phyloP scores from a whole-genome alignment of 1,284 basidiomycete genomes.

The Ceratobasidium theobromae region DNA sequence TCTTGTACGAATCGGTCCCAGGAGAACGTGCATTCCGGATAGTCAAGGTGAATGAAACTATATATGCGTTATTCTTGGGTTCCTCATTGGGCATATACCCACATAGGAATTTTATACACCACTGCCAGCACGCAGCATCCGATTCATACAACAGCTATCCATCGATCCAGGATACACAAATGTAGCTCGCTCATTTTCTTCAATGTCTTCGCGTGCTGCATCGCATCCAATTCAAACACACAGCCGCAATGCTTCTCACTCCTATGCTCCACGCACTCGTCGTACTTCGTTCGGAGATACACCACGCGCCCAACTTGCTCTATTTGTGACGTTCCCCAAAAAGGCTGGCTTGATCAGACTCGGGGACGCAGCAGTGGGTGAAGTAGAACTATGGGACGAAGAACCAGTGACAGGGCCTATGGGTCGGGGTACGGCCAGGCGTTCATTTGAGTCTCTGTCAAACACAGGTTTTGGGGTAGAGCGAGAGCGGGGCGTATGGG shows the following conservation, averaged over 20 bases:
- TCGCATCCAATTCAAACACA: slow-evolving; percentile 42
- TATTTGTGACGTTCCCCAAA: slow-evolving; percentile 80
- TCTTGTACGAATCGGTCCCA: slow-evolving; percentile 75
- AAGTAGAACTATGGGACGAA: slow-evolving; percentile 66
- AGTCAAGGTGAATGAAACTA: slow-evolving; percentile 59
- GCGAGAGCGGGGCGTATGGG: slow-evolving; percentile 10
- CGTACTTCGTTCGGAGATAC: slow-evolving; percentile 40
- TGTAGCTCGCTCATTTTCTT: slow-evolving; percentile 21
- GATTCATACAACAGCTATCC: slow-evolving; percentile 65
- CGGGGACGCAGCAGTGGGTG: slow-evolving; percentile 73
- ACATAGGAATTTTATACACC: slow-evolving; percentile 84
- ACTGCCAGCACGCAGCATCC: slow-evolving; percentile 58
- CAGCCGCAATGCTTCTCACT: slow-evolving; percentile 36
- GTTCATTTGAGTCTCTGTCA: slow-evolving; percentile 9
- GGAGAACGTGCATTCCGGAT: slow-evolving; percentile 79
- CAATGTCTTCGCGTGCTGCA: slow-evolving; percentile 2
- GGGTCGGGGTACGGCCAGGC: neutral
- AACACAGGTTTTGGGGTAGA: slow-evolving; percentile 13
- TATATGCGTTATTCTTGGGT: neutral
- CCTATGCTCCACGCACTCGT: slow-evolving; percentile 47
- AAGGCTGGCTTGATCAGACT: slow-evolving; percentile 76
- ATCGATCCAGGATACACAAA: slow-evolving; percentile 1
- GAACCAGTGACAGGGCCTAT: neutral
- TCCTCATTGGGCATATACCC: neutral
- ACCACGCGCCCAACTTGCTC: slow-evolving; percentile 59